Base-by-base conservation (phyloP, 108 stramenopile species). In the Cyclotella distinguenda region DNA sequence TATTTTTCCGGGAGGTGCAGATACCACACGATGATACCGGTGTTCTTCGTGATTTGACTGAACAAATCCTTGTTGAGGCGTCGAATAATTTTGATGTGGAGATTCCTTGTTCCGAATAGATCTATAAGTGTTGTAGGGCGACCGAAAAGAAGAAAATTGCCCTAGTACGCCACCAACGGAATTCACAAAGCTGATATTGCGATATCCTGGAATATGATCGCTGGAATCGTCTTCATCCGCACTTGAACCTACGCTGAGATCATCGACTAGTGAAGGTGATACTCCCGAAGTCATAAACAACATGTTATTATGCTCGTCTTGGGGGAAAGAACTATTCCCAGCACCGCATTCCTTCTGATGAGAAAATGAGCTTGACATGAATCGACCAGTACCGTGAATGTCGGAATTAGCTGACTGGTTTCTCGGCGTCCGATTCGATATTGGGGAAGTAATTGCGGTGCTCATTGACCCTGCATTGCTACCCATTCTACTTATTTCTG, bases 1-100 rank as follows among this genome's bases (percentile, higher is more conserved):
- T 44, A 93, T 90, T n/a, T 86, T 83, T 8, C 92, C 92, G 6
- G 92, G 85, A 23, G 92, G 92, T 43, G 85, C 87, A 15, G 86
- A 84, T 0, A 93, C 89, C 6, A 93, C 80, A 2, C 92, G 84
- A 71, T 90, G 89, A 64, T 87, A 87, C 0, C 85, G 85, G 61
- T 84, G 75, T 13, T 75, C 42, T 39, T 80, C 65, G 8, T 79
- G 50, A 15, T 23, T 21, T 1, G 47, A 34, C 0, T 50, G 31
- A 19, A 13, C 13, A 33, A 27, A 2, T 27, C 56, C 38, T 50
- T 46, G 51, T 33, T 44, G 40, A 22, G 75, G 75, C 32, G 70
- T 64, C 6, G 21, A 28, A 15, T 47, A 30, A 18, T 32, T 26
- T 11, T 27, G 38, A 44, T 50, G 6, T 32, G 27, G 53, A 22